Conservation (phyloP, 306 rosid species). For the Betula pendula region DNA sequence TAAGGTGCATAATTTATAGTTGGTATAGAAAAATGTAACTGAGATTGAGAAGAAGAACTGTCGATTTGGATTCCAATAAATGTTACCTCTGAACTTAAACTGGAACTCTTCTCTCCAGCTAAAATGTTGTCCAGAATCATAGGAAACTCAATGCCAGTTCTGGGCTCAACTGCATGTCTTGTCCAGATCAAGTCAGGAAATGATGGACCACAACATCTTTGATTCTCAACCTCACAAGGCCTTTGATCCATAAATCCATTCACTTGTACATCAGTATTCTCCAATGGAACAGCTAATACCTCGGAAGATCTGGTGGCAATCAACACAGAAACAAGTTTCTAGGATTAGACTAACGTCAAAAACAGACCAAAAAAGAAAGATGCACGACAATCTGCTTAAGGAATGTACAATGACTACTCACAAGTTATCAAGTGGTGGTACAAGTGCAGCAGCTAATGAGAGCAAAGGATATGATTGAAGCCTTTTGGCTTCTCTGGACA, state of each 20-base stretch:
- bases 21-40: constrained; percentile 5
- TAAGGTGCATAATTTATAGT: constrained; percentile 10
- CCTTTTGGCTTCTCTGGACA: constrained; percentile 57
- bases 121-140: constrained; percentile 52
- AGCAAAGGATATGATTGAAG: constrained; percentile 54
- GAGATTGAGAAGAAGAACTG: constrained; percentile 10
- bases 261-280: constrained; percentile 49
- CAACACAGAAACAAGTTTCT: constrained; percentile 24
- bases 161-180: constrained; percentile 73
- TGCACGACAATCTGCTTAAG: constrained; percentile 18
- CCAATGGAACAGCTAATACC: constrained; percentile 52
- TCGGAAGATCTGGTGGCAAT: constrained; percentile 65
- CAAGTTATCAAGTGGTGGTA: constrained; percentile 79
- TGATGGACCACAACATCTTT: constrained; percentile 46
- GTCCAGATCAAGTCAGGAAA: constrained; percentile 52
- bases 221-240: constrained; percentile 58
- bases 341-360: background rate
- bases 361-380: background rate
- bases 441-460: constrained; percentile 69
- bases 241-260: constrained; percentile 46
- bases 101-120: constrained; percentile 45
- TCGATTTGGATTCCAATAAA: constrained; percentile 18
- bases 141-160: constrained; percentile 93
- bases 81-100: constrained; percentile 71
- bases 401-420: constrained; percentile 40